phyloP scores from a whole-genome alignment of 1,139 yeast genomes.

The Yamadazyma blattariae region DNA sequence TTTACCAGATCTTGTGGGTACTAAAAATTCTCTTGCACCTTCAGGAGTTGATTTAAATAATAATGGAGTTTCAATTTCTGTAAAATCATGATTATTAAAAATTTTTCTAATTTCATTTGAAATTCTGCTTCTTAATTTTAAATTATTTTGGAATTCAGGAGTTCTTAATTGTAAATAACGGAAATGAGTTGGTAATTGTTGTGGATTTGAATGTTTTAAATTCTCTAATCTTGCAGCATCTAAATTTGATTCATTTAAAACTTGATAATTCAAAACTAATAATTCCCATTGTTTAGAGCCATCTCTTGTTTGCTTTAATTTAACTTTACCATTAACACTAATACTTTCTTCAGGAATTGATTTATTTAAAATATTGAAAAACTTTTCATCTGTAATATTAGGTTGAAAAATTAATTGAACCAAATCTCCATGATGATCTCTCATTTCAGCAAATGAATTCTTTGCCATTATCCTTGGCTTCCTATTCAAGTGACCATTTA shows the following conservation, averaged over 20 bases:
- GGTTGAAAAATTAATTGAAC: slow-evolving; percentile 59
- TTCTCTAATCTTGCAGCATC: slow-evolving; percentile 72
- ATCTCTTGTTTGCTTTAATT: slow-evolving; percentile 28
- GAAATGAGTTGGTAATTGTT: slow-evolving; percentile 70
- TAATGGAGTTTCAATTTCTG: slow-evolving; percentile 90
- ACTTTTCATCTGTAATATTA: slow-evolving; percentile 35
- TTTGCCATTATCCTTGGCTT: slow-evolving; percentile 53
- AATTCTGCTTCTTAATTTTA: slow-evolving; percentile 61
- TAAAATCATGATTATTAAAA: slow-evolving; percentile 52
- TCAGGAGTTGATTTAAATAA: slow-evolving; percentile 95
- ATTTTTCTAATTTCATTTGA: slow-evolving; percentile 52
- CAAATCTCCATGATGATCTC: slow-evolving; percentile 68
- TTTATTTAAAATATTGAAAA: slow-evolving; percentile 43
- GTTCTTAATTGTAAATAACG: slow-evolving; percentile 78
- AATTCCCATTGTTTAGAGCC: slow-evolving; percentile 50
- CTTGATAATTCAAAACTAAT: slow-evolving; percentile 46
- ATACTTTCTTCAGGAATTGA: slow-evolving; percentile 75
- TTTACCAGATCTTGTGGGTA: slow-evolving; percentile 71
- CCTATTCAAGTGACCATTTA: slow-evolving; percentile 81
- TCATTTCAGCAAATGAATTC: slow-evolving; percentile 64
- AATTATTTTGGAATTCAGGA: slow-evolving; percentile 54
- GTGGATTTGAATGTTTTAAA: slow-evolving; percentile 46
- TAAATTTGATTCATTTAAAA: slow-evolving; percentile 63
- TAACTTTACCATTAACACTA: slow-evolving; percentile 57
- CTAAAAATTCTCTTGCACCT: slow-evolving; percentile 94